A percentile compares a stretch with the other conserved stretches of the same genome.
Conservation (phyloP, 2,329 filamentous ascomycete genomes). For the Fusarium anguioides region DNA sequence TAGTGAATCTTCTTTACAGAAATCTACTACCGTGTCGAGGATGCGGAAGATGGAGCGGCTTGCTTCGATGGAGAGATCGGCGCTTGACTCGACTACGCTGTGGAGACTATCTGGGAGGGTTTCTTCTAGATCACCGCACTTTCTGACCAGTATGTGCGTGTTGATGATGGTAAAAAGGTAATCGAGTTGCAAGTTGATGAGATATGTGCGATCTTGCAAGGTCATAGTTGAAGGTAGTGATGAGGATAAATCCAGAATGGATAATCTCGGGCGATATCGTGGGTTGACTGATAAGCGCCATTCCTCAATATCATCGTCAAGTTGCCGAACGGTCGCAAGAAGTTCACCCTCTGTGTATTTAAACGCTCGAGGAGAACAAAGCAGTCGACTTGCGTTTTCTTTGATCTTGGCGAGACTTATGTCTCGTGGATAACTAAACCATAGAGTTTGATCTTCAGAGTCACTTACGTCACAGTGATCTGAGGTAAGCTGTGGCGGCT, state of each 20-base stretch:
- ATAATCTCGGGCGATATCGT: constrained; percentile 28
- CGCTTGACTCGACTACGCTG: constrained; percentile 30
- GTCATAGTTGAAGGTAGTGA: constrained; percentile 2
- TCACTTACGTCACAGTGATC: constrained; percentile 26
- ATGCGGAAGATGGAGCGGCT: constrained; percentile 35
- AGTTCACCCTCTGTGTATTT: constrained; percentile 41
- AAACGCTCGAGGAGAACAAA: constrained; percentile 27
- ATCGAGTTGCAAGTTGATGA: constrained; percentile 31
- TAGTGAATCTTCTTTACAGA: constrained; percentile 32
- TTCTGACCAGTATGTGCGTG: constrained; percentile 31
- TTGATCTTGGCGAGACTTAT: constrained; percentile 29
- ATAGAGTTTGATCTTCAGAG: constrained; percentile 10
- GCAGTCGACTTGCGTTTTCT: constrained; percentile 24
- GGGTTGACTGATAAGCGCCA: constrained; percentile 45
- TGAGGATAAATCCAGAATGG: constrained; percentile 18
- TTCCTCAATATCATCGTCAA: constrained; percentile 49
- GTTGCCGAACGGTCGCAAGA: constrained; percentile 41
- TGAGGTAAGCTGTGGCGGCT: constrained; percentile 11
- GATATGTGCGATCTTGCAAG: constrained; percentile 19
- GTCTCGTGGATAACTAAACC: constrained; percentile 17
- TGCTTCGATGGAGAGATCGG: constrained; percentile 33
- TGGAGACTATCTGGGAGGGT: constrained; percentile 34
- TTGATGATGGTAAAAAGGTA: constrained; percentile 38
- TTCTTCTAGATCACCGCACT: constrained; percentile 29
- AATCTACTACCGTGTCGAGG: constrained; percentile 24